A percentile compares a stretch with the other conserved stretches of the same genome.
phyloP scores from a whole-genome alignment of 2,329 filamentous ascomycete genomes.

The Epichloe bromicola region DNA sequence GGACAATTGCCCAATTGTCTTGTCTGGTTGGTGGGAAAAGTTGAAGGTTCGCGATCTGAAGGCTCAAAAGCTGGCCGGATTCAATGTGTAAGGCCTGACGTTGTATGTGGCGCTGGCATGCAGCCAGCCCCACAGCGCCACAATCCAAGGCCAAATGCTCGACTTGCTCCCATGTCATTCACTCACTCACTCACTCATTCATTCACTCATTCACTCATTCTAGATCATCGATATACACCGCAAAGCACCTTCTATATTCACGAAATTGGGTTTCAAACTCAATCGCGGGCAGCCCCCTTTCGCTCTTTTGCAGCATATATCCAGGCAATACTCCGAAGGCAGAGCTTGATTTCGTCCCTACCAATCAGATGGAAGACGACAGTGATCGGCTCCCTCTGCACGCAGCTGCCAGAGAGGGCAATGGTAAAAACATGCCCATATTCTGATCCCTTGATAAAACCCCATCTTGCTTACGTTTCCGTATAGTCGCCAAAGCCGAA shows the following conservation, averaged over 20 bases:
- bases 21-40: conserved; percentile 1
- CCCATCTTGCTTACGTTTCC: background rate
- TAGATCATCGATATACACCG: background rate
- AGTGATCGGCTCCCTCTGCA: conserved; percentile 68
- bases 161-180: background rate
- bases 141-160: background rate
- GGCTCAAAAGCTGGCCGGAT: background rate
- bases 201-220: background rate
- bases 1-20: background rate
- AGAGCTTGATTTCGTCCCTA: background rate
- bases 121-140: conserved; percentile 2
- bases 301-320: too few species aligned
- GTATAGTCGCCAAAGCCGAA: conserved; percentile 9
- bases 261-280: background rate
- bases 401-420: conserved; percentile 71
- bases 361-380: conserved; percentile 20
- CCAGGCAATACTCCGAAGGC: background rate
- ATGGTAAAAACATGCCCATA: conserved; percentile 39
- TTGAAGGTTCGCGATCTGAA: conserved; percentile 6
- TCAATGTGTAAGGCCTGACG: too few species aligned
- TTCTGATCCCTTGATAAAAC: background rate
- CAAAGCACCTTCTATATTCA: background rate
- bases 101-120: conserved; percentile 14
- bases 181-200: background rate
- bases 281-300: background rate